Percentiles rank a stretch among this genome's conserved stretches.
Evolutionary conservation across 495 filamentous ascomycete species (phyloP).

Genomic region (Penicillium verhagenii): DNA sequence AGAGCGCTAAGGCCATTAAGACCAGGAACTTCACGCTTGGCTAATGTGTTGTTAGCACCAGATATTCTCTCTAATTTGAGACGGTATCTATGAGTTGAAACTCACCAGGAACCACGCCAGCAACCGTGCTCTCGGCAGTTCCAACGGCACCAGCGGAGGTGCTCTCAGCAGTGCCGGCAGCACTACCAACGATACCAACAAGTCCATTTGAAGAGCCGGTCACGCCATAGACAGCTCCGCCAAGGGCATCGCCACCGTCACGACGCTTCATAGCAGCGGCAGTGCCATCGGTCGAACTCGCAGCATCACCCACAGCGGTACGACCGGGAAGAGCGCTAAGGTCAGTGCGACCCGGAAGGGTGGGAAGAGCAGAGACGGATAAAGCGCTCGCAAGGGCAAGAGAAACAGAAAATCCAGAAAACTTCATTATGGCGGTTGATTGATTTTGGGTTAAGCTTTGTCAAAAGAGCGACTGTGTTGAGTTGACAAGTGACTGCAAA

Average conservation of each 20-base stretch:
- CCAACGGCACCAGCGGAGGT: slow-evolving; percentile 10
- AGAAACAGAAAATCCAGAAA: slow-evolving; percentile 39
- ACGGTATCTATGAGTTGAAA: too few species aligned
- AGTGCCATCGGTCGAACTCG: not conserved
- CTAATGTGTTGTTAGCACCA: too few species aligned
- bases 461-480: slow-evolving; percentile 26
- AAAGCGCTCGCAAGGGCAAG: slow-evolving; percentile 20
- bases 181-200: slow-evolving; percentile 14
- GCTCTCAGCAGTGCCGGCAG: slow-evolving; percentile 22
- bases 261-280: slow-evolving; percentile 4
- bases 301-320: slow-evolving; percentile 3
- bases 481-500: slow-evolving; percentile 11
- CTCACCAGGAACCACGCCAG: slow-evolving; percentile 2
- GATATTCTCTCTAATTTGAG: too few species aligned
- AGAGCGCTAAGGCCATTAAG: too few species aligned
- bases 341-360: slow-evolving; percentile 7
- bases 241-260: not conserved
- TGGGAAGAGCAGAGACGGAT: slow-evolving; percentile 17
- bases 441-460: slow-evolving; percentile 5
- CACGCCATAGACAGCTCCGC: slow-evolving; percentile 4
- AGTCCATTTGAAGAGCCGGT: slow-evolving; percentile 17
- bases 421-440: slow-evolving; percentile 36
- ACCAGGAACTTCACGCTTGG: too few species aligned
- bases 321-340: slow-evolving; percentile 11
- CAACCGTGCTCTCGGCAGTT: slow-evolving; percentile 13